Evolutionary conservation across 495 filamentous ascomycete species (phyloP).

Genomic region (Mytilinidion resinicola): DNA sequence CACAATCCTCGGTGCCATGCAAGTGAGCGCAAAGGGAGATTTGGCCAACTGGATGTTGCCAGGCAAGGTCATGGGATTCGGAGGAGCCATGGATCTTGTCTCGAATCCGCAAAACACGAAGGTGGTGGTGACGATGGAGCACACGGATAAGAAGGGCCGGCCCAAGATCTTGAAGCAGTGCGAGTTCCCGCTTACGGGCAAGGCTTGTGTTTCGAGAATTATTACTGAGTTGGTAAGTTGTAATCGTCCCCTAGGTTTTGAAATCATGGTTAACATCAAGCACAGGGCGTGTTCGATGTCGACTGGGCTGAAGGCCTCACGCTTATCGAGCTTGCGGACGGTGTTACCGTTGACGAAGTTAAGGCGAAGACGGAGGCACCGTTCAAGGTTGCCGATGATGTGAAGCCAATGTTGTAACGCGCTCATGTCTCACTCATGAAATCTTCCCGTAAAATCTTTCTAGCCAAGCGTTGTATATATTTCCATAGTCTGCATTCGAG

Average conservation of each 20-base stretch:
- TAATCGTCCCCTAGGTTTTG: not conserved
- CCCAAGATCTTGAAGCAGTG: conserved; percentile 55
- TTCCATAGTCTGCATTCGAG: not conserved
- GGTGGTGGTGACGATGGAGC: conserved; percentile 57
- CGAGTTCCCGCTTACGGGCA: conserved; percentile 51
- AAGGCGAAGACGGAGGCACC: conserved; percentile 49
- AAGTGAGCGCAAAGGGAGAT: conserved; percentile 53
- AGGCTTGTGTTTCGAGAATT: conserved; percentile 42
- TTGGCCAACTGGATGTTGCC: conserved; percentile 61
- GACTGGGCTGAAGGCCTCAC: conserved; percentile 47
- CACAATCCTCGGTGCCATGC: conserved; percentile 54
- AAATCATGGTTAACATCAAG: conserved; percentile 8
- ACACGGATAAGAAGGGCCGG: conserved; percentile 54
- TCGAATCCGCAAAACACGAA: conserved; percentile 54
- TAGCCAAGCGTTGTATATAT: conserved; percentile 1
- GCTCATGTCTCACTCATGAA: not conserved
- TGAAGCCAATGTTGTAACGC: conserved; percentile 44
- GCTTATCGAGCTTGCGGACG: conserved; percentile 51
- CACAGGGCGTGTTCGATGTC: conserved; percentile 51
- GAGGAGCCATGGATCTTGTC: conserved; percentile 58
- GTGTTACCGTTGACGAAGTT: conserved; percentile 49
- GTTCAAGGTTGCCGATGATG: conserved; percentile 44
- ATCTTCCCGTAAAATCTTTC: not conserved
- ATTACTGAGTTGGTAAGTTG: conserved; percentile 51
- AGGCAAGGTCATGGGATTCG: conserved; percentile 60